These are phyloP conservation scores for Malus fusca DNA, from an alignment of 306 rosid species.

Conservation along the genomic window DNA sequence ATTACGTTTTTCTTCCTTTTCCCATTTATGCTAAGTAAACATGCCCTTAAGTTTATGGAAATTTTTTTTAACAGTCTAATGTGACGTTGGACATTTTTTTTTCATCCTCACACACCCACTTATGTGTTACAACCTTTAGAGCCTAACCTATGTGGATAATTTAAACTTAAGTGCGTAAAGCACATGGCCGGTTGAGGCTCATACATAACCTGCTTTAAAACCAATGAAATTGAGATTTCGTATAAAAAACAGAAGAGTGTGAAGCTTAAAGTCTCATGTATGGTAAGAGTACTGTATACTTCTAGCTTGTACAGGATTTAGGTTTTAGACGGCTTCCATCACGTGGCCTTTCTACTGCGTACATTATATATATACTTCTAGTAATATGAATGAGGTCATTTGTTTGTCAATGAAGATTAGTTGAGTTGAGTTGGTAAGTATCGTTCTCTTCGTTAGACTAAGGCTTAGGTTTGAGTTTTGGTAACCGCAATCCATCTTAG, in stretches of 20 bases:
- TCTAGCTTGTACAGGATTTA: not conserved
- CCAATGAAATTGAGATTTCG: not conserved
- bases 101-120: not conserved
- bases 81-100: not conserved
- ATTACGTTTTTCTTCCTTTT: no score
- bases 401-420: no score
- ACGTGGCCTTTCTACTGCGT: not conserved
- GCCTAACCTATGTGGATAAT: not conserved
- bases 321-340: not conserved
- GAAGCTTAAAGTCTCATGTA: not conserved
- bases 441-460: no score
- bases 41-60: no score
- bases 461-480: no score
- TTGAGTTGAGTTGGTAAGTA: no score
- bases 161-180: no score
- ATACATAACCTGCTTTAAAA: not conserved
- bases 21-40: not conserved
- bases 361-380: not conserved
- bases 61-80: no score
- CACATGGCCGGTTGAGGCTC: not conserved
- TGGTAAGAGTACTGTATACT: not conserved
- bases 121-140: not conserved
- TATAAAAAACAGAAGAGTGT: not conserved
- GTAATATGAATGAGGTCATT: no score
- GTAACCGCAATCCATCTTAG: no score